These are phyloP conservation scores for Xylaria sp. DNA, from an alignment of 2,329 filamentous ascomycete genomes.

Conservation along the genomic window DNA sequence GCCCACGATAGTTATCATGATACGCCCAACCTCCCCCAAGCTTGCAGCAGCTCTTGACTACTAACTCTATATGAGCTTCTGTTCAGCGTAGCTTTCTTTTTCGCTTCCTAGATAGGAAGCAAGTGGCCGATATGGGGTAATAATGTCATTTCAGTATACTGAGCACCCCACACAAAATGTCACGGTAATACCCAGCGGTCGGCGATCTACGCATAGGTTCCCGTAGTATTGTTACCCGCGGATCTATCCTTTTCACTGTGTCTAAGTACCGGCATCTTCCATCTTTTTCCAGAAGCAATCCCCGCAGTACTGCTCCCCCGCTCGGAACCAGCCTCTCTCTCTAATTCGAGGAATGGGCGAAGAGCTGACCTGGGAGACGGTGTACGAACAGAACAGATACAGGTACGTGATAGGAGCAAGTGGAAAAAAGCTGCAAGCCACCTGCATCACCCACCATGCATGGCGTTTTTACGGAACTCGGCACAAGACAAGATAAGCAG, in stretches of 20 bases:
- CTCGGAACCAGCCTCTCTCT: background rate
- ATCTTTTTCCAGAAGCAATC: background rate
- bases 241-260: constrained; percentile 1
- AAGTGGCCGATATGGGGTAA: background rate
- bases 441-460: constrained; percentile 14
- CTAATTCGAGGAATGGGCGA: too few relatives aligned
- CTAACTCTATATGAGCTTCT: background rate
- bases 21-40: background rate
- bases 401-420: constrained; percentile 17
- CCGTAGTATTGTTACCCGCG: background rate
- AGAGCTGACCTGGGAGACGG: background rate
- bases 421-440: constrained; percentile 3
- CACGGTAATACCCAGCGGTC: background rate
- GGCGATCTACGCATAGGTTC: too few relatives aligned
- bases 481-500: constrained; percentile 15
- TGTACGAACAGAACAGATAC: background rate
- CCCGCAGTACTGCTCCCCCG: too few relatives aligned
- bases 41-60: background rate
- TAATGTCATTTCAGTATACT: background rate
- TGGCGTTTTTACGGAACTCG: constrained; percentile 2
- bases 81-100: constrained; percentile 1
- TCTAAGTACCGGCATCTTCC: background rate
- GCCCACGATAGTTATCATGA: background rate
- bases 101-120: background rate
- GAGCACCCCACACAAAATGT: background rate